Percentiles rank a stretch among this genome's conserved stretches.
These are phyloP conservation scores for Kwoniella heveanensis DNA, from an alignment of 768 basidiomycete genomes.

Conservation along the genomic window DNA sequence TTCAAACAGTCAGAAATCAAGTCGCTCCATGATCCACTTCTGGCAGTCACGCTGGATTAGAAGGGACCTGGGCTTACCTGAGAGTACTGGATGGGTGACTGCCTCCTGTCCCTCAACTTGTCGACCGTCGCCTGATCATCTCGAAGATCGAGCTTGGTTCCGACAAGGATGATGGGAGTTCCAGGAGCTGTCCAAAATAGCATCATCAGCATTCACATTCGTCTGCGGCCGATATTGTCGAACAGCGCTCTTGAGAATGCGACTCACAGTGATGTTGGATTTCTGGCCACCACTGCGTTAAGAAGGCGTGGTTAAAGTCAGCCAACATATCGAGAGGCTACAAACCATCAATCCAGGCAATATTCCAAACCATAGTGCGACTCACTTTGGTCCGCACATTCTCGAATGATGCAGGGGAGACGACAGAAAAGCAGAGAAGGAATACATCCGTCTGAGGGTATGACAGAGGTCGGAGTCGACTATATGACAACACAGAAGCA, in stretches of 20 bases:
- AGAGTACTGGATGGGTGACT: slow-evolving; percentile 50
- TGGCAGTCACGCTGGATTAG: background rate
- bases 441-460: slow-evolving; percentile 99
- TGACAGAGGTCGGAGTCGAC: slow-evolving; percentile 66
- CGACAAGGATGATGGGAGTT: slow-evolving; percentile 91
- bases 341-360: background rate
- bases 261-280: slow-evolving; percentile 78
- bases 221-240: background rate
- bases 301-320: background rate
- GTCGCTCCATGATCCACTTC: background rate
- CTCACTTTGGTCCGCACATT: slow-evolving; percentile 73
- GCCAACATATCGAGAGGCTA: background rate
- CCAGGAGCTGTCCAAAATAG: slow-evolving; percentile 64
- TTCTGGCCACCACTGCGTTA: slow-evolving; percentile 60
- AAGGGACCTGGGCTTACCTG: slow-evolving; percentile 25
- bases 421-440: slow-evolving; percentile 89
- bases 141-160: slow-evolving; percentile 89
- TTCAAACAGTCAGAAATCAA: background rate
- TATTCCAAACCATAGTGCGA: background rate
- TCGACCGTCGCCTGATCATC: slow-evolving; percentile 75
- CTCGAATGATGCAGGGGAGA: slow-evolving; percentile 85
- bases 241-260: background rate
- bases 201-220: slow-evolving; percentile 1
- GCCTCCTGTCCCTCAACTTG: slow-evolving; percentile 53
- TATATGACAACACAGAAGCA: slow-evolving; percentile 3